Percentiles rank a stretch among this genome's conserved stretches.
phyloP scores from a whole-genome alignment of 169 alveolate genomes.

The Eimeria necatrix region DNA sequence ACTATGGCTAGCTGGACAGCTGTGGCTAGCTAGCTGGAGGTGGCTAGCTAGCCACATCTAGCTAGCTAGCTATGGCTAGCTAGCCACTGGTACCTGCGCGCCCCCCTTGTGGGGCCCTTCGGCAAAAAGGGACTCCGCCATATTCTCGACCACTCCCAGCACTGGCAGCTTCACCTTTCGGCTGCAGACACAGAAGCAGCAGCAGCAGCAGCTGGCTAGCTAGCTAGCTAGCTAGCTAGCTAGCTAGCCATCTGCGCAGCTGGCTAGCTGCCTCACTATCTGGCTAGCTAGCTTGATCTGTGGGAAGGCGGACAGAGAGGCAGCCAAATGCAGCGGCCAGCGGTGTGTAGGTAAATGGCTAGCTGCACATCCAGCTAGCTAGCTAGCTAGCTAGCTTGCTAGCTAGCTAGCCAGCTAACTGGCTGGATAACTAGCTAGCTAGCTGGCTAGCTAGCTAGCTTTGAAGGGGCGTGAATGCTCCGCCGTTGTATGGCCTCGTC shows the following conservation, averaged over 20 bases:
- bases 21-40: not conserved
- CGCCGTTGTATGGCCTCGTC: not conserved
- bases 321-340: not conserved
- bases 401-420: too few species aligned
- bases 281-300: not conserved
- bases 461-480: not conserved
- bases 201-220: not conserved
- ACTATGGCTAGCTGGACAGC: too few species aligned
- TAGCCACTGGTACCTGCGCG: conserved; percentile 76
- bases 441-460: too few species aligned
- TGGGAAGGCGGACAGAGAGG: not conserved
- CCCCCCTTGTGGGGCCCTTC: conserved; percentile 79
- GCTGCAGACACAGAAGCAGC: conserved; percentile 62
- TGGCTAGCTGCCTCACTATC: too few species aligned
- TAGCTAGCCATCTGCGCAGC: too few species aligned
- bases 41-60: too few species aligned
- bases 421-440: too few species aligned
- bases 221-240: too few species aligned
- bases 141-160: conserved; percentile 98
- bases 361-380: too few species aligned
- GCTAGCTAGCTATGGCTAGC: not conserved
- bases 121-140: conserved; percentile 92
- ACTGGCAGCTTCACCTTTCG: conserved; percentile 93
- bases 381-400: too few species aligned
- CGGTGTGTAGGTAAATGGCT: too few species aligned